Evolutionary conservation across 495 filamentous ascomycete genomes (phyloP), one percentile per base, ranked within the genome.

Genomic region (Penicillium canescens): DNA sequence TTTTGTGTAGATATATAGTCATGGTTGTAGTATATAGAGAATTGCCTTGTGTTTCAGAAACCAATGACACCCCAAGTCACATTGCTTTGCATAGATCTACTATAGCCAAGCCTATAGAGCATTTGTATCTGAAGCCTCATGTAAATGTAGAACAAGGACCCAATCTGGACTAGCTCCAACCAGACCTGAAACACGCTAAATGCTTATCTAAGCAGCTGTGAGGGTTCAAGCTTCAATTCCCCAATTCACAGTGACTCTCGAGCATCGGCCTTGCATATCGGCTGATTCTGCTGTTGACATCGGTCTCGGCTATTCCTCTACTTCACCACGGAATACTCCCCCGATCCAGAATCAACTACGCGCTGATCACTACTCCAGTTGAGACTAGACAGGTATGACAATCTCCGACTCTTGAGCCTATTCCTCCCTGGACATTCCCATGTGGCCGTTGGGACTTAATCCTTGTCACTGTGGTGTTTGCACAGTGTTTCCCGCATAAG

Each of bases 181-280:
- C 14, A 47, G 34, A 64, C 50, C 60, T 72, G 71, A 74, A 72
- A 72, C 71, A 66, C 71, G 57, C 68, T 66, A 71, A 40, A 3
- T 50, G 52, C 38, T 53, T 39, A 56, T 48, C 44, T 62, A 62
- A 62, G 47, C 51, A 46, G 48, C 51, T 46, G 54, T 28, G 46
- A 40, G 36, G 23, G 46, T 49, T 50, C 49, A 51, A 62, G 59
- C 63, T 63, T 61, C 63, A 61, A 53, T 62, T 59, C 55, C 39
- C 54, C 51, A 38, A 42, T 51, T 51, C 49, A 43, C 49, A 49
- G 46, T 48, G 46, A 48, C 46, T 48, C 34, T 48, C 11, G 21
- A 48, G 46, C 46, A 23, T 34, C 33, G 36, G 45, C 20, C 45
- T 26, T 48, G 46, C 46, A 48, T 48, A 48, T 48, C 13, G 34